Percentiles rank a stretch among this genome's conserved stretches.
Conservation (phyloP, 257 asterid species). For the Voacanga thouarsii region DNA sequence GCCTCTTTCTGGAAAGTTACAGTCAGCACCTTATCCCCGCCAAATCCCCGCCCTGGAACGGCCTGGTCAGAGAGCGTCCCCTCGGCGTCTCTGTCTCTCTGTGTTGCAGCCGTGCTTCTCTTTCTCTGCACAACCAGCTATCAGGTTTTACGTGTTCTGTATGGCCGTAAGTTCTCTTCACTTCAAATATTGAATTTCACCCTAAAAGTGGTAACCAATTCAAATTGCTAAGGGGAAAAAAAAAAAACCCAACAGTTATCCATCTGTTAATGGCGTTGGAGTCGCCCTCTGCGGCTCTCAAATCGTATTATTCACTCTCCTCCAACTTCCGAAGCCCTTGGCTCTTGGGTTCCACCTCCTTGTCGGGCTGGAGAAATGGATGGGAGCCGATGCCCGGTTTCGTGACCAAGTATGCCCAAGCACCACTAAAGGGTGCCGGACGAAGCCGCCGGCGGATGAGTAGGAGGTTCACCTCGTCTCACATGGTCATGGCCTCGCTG, state of each 20-base stretch:
- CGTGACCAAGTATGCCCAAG: not conserved
- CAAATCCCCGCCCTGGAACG: too few relatives aligned
- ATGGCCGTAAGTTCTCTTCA: not conserved
- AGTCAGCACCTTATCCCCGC: too few relatives aligned
- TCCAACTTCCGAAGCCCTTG: constrained; percentile 2
- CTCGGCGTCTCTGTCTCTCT: too few relatives aligned
- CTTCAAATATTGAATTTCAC: not conserved
- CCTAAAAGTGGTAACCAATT: too few relatives aligned
- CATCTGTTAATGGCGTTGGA: not conserved
- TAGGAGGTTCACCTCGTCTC: constrained; percentile 20
- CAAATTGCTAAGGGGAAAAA: too few relatives aligned
- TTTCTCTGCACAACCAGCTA: too few relatives aligned
- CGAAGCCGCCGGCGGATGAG: constrained; percentile 9
- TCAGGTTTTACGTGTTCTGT: not conserved
- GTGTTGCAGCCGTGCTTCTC: too few relatives aligned
- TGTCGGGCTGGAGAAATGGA: not conserved
- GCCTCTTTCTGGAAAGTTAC: too few relatives aligned
- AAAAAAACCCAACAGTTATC: not conserved
- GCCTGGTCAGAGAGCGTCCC: too few relatives aligned
- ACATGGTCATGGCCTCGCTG: constrained; percentile 46
- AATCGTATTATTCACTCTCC: not conserved
- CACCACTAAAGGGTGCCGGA: not conserved
- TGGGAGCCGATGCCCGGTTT: not conserved
- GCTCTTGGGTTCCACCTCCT: not conserved
- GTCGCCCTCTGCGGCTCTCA: not conserved